Base-by-base conservation (phyloP, 441 rosid genomes). In the Adansonia grandidieri region DNA sequence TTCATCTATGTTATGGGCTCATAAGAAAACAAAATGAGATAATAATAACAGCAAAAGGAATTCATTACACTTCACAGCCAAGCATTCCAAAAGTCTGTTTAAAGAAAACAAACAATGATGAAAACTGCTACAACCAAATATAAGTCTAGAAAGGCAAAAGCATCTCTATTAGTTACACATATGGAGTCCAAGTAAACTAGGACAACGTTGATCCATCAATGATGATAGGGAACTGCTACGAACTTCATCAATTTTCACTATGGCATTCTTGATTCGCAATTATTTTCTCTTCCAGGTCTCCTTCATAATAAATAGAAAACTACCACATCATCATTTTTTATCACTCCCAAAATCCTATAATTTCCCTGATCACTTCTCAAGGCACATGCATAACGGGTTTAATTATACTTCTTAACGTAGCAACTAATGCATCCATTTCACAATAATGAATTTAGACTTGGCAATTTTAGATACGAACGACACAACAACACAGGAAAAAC, bases 41-140 rank as follows among this genome's bases (percentile, higher is more conserved):
- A 19, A 45, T 45, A n/a, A 45, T 9, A 20, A 47, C 37, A 19
- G 15, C 9, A 45, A 20, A 53, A 9, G 14, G n/a, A 68, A 17
- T 47, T 69, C n/a, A 47, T 47, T 68, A 19, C 71, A 9, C 40
- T 42, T 47, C 14, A 22, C 20, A 74, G 20, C 66, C 24, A 44
- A 60, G 45, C 68, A 44, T 74, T 40, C 37, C 22, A 74, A 19
- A 47, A 61, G 45, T 62, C 42, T 62, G 66, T 40, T 62, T 62
- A 62, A 28, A 62, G 65, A 20, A 58, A 51, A 51, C 22, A 51
- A 17, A 56, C 65, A 0, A 24, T 48, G 58, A 19, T 20, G 37
- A 45, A 15, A 15, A 66, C 24, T 40, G 17, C 37, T 20, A 19
- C 9, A 10, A 32, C 54, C 47, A 45, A 71, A 72, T 37, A 54